Conservation (phyloP, 1,139 yeast species). For the Scheffersomyces stambukii region DNA sequence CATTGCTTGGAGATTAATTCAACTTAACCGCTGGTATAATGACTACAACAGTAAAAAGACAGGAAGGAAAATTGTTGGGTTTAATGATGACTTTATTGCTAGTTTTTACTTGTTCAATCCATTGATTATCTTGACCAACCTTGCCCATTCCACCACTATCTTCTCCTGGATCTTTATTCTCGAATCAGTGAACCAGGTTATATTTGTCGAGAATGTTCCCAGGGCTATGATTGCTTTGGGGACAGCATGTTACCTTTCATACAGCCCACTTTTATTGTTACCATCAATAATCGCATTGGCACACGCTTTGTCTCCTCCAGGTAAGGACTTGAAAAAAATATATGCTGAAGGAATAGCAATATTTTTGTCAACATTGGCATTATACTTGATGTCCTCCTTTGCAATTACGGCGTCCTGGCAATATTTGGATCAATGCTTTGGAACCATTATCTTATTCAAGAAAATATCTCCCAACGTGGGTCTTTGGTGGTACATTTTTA, state of each 20-base stretch:
- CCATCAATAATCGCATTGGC: slow-evolving; percentile 51
- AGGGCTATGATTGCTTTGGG: slow-evolving; percentile 55
- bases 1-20: slow-evolving; percentile 39
- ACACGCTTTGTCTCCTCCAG: slow-evolving; percentile 14
- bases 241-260: slow-evolving; percentile 60
- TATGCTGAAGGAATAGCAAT: slow-evolving; percentile 22
- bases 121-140: slow-evolving; percentile 58
- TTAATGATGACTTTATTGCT: slow-evolving; percentile 45
- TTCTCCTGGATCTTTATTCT: slow-evolving; percentile 58
- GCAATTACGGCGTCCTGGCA: slow-evolving; percentile 31
- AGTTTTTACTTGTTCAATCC: slow-evolving; percentile 80
- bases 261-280: slow-evolving; percentile 54
- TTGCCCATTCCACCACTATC: slow-evolving; percentile 64
- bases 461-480: slow-evolving; percentile 86
- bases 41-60: slow-evolving; percentile 21
- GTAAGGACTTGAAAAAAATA: slow-evolving; percentile 10
- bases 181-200: slow-evolving; percentile 46
- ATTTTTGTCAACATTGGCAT: slow-evolving; percentile 22
- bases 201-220: slow-evolving; percentile 33
- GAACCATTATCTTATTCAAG: slow-evolving; percentile 54
- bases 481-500: slow-evolving; percentile 97
- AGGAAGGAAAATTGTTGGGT: slow-evolving; percentile 16
- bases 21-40: slow-evolving; percentile 36
- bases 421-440: slow-evolving; percentile 61
- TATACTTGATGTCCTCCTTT: slow-evolving; percentile 33